Evolutionary conservation across 1,284 basidiomycete species (phyloP), one percentile per base, ranked within the genome.

Genomic region (Cryptococcus amylolentus): DNA sequence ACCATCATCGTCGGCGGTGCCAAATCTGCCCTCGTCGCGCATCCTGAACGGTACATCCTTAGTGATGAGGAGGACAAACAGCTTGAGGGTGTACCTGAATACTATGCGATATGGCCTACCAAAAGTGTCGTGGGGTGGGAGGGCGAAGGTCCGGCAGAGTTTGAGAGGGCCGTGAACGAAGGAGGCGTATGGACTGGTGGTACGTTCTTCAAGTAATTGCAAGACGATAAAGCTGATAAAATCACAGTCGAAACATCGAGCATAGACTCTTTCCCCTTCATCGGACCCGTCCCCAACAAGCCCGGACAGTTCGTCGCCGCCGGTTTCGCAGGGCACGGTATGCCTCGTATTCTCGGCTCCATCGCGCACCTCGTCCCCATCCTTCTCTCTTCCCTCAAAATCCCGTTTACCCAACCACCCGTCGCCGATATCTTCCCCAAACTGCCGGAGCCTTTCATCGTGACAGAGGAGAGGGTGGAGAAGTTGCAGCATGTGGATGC

Each of bases 1-100:
- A 55, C 56, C 13, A 64, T 67, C 52, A 59, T 67, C 55, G 40
- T 67, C 16, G 66, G 66, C 42, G 66, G 66, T 9, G 66, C 63
- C 46, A 67, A 67, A 44, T 54, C 54, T 18, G 16, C 63, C 5
- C 54, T 56, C 13, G 59, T 64, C 4, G 54, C 60, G 26, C 48
- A 65, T 31, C 60, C 62, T 4, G 31, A 44, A 18, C 42, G 41
- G 23, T 65, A 49, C 37, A 28, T 65, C 56, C 46, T 53, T 48
- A 62, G 56, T 41, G 66, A 67, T 41, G 43, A 52, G 12, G 64
- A 68, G 28, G 55, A 61, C 42, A 26, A 35, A 14, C 60, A 61
- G 50, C 55, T 62, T 41, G 41, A 46, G 14, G 66, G 64, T 0
- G 60, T 62, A 3, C 60, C 58, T 13, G 64, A 58, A 13, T 68